phyloP scores from a whole-genome alignment of 768 basidiomycete species.

The Panaeolus cyanescens region DNA sequence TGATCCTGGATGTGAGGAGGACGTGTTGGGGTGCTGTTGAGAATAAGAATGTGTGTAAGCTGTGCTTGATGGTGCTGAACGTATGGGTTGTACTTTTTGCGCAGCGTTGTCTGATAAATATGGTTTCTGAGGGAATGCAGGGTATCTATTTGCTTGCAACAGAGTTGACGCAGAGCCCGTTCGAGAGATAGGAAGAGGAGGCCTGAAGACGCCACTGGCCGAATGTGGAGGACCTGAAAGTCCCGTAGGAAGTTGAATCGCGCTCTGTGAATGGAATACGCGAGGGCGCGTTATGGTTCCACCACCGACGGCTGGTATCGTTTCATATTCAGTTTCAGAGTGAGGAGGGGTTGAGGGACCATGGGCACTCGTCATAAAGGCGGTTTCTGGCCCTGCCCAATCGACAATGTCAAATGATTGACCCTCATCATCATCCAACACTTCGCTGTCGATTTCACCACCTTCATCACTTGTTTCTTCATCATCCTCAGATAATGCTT shows the following conservation, averaged over 20 bases:
- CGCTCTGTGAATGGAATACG: slow-evolving; percentile 83
- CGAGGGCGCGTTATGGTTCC: slow-evolving; percentile 85
- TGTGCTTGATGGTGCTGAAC: not conserved
- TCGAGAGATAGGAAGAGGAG: slow-evolving; percentile 17
- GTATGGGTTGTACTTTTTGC: not conserved
- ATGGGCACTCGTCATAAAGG: slow-evolving; percentile 18
- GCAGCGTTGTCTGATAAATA: slow-evolving; percentile 23
- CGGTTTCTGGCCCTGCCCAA: slow-evolving; percentile 65
- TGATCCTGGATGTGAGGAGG: slow-evolving; percentile 29
- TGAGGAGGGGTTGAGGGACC: slow-evolving; percentile 37
- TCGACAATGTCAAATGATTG: slow-evolving; percentile 66
- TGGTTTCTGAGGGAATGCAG: slow-evolving; percentile 27
- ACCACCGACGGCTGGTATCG: slow-evolving; percentile 90
- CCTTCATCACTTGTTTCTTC: slow-evolving; percentile 43
- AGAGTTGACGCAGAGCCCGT: slow-evolving; percentile 13
- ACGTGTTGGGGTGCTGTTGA: slow-evolving; percentile 12
- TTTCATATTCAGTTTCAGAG: slow-evolving; percentile 71
- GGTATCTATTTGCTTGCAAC: slow-evolving; percentile 22
- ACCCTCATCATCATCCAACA: slow-evolving; percentile 35
- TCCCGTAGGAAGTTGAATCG: slow-evolving; percentile 49
- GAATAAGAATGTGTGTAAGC: slow-evolving; percentile 5
- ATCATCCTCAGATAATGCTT: slow-evolving; percentile 35
- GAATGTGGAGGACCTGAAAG: slow-evolving; percentile 16
- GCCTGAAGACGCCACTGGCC: slow-evolving; percentile 1
- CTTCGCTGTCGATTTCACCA: slow-evolving; percentile 13